Evolutionary conservation across 352 stramenopile genomes (phyloP), one percentile per base, ranked within the genome.

Genomic region (Globisporangium lucens): DNA sequence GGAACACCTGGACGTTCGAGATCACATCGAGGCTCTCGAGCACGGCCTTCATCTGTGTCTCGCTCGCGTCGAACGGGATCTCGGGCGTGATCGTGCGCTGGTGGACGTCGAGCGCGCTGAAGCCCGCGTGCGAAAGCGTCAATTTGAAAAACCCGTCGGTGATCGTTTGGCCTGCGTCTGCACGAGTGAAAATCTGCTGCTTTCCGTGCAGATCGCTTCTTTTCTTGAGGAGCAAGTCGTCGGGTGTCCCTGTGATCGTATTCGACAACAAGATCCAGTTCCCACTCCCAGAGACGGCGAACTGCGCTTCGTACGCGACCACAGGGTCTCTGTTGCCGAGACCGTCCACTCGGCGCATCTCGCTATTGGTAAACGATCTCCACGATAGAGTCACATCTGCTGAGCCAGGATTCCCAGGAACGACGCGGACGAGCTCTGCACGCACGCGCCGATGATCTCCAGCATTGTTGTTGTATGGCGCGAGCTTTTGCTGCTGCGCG

Each of bases 41-140:
- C 30, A 83, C 86, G 5, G 69, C 49, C 66, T 94, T 90, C 63
- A 97, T 70, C 15, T 82, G 65, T 22, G 63, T 62, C 38, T 76
- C 83, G 36, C 72, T 89, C 36, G 89, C 89, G 69, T 92, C 86
- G 64, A 93, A 93, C 49, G 82, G 58, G 60, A 97, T 95, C 20
- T 67, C 71, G 15, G 77, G 72, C 30, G 85, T 91, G 36, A 89
- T 63, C 0, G 68, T 72, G 55, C 58, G 73, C 55, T 82, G 73
- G n/a, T 79, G 75, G 33, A 76, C 64, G 56, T 84, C 67, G 5
- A 84, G 70, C 3, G 47, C 35, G 61, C 73, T 84, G 41, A 69
- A 61, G 20, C 81, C 70, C 9, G 78, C 79, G 52, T 81, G 75
- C 0, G 75, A 79, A 0, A 91, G 35, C 0, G 71, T 66, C 4